These are phyloP conservation scores for Sphaerosporella brunnea DNA, from an alignment of 495 filamentous ascomycete species.

Conservation along the genomic window DNA sequence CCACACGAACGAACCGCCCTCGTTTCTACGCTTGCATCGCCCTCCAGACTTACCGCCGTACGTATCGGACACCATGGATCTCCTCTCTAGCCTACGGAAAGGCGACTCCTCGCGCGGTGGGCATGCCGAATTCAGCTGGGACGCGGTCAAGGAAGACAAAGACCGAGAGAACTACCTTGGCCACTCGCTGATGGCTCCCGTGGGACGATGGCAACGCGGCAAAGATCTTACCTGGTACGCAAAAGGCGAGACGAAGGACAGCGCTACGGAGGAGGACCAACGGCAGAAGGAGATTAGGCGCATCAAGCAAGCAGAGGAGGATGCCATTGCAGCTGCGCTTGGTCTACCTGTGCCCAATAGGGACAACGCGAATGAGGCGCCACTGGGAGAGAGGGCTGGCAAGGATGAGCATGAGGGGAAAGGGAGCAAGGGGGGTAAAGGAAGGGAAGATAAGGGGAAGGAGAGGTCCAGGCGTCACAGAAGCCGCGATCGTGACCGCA, in stretches of 20 bases:
- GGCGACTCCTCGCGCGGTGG: conserved; percentile 76
- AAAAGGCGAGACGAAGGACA: conserved; percentile 32
- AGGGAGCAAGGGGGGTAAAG: conserved; percentile 12
- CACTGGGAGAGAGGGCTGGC: conserved; percentile 27
- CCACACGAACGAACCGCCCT: no score
- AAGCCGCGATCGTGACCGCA: background rate
- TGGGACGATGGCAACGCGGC: conserved; percentile 90
- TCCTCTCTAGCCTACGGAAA: conserved; percentile 81
- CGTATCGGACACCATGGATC: no score
- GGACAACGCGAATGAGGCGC: no score
- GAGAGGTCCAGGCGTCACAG: conserved; percentile 14
- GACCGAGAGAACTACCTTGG: conserved; percentile 97
- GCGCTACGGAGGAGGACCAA: conserved; percentile 33
- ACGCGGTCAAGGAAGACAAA: conserved; percentile 66
- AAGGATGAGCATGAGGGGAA: conserved; percentile 19
- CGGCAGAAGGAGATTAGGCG: conserved; percentile 60
- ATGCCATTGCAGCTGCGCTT: conserved; percentile 65
- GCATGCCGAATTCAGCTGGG: conserved; percentile 86
- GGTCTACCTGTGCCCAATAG: conserved; percentile 62
- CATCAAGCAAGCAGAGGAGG: conserved; percentile 85
- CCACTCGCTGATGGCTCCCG: conserved; percentile 86
- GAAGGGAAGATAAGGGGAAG: conserved; percentile 12
- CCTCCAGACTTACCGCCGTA: no score
- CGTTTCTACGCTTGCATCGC: no score
- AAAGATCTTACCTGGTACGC: conserved; percentile 80